phyloP scores from a whole-genome alignment of 768 basidiomycete species.

The Clavulina sp. region DNA sequence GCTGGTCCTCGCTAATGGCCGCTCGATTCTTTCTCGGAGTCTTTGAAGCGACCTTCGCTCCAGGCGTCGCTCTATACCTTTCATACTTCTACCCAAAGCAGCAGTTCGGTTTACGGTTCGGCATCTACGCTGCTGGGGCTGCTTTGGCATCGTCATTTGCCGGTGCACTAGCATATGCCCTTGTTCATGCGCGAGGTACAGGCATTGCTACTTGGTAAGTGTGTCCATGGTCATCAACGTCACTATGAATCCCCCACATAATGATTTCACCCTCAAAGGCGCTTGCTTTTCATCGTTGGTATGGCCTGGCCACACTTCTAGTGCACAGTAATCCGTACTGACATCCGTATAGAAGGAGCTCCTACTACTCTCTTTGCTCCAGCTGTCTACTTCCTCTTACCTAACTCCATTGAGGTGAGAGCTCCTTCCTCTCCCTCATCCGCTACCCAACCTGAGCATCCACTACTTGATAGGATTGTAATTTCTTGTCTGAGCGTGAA shows the following conservation, averaged over 20 bases:
- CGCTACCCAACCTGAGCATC: neutral
- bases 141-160: neutral
- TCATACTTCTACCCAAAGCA: neutral
- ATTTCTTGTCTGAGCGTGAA: neutral
- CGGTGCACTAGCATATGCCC: neutral
- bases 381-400: neutral
- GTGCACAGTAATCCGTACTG: neutral
- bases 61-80: neutral
- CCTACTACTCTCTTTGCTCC: neutral
- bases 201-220: neutral
- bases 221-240: neutral
- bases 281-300: constrained; percentile 2
- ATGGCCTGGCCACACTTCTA: neutral
- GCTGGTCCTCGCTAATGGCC: neutral
- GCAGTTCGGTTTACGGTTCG: neutral
- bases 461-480: neutral
- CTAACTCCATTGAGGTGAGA: neutral
- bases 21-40: neutral
- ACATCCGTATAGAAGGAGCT: neutral
- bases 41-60: neutral
- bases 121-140: neutral
- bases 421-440: neutral
- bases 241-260: neutral
- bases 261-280: neutral
- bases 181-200: neutral